Conservation (phyloP, 2,329 filamentous ascomycete genomes). For the Alternaria triticina region DNA sequence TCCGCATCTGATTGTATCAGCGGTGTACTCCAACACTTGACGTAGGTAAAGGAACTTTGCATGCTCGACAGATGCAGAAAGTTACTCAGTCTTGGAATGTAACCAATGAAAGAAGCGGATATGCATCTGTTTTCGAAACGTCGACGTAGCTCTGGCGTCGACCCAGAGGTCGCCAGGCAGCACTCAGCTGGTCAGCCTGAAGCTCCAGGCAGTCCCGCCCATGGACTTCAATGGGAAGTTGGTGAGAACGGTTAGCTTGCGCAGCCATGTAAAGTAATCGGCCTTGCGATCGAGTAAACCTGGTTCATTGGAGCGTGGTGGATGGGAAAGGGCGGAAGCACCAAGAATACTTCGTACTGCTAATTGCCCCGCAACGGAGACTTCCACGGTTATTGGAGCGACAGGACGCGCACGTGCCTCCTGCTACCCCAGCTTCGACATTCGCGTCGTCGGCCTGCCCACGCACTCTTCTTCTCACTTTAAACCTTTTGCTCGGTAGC, state of each 20-base stretch:
- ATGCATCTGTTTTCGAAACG: background rate
- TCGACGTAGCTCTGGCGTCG: conserved; percentile 6
- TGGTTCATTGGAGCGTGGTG: background rate
- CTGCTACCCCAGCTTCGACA: background rate
- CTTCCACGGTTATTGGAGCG: background rate
- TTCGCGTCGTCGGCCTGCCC: background rate
- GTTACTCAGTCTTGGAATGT: conserved; percentile 7
- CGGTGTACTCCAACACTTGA: conserved; percentile 9
- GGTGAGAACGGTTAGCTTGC: background rate
- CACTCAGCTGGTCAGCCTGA: conserved; percentile 38
- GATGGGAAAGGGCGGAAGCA: conserved; percentile 2
- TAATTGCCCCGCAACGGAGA: background rate
- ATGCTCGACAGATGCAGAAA: conserved; percentile 8
- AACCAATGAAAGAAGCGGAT: background rate
- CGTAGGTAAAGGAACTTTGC: background rate
- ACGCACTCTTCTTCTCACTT: background rate
- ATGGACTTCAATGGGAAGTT: conserved; percentile 3
- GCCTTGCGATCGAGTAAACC: background rate
- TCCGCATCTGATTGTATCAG: background rate
- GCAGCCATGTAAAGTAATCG: background rate
- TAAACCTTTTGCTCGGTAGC: background rate
- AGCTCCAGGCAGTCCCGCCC: conserved; percentile 7
- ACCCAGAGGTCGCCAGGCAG: conserved; percentile 15
- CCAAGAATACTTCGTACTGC: background rate
- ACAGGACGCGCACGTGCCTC: background rate